phyloP scores from a whole-genome alignment of 1,284 basidiomycete species.

The Ganoderma resinaceum region DNA sequence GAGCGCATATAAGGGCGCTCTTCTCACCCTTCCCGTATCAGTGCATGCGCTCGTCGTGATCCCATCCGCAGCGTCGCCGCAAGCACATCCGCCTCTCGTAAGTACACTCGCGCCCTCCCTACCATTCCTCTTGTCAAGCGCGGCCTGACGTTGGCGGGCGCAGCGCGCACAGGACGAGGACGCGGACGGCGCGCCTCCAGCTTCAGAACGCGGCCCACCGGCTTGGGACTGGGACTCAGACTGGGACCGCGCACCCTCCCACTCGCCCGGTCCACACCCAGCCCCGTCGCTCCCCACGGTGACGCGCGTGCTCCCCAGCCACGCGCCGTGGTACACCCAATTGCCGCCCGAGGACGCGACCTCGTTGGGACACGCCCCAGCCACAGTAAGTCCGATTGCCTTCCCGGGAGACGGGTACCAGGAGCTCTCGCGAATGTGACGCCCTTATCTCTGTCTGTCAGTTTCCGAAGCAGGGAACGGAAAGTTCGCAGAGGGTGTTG shows the following conservation, averaged over 20 bases:
- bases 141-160: neutral
- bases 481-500: neutral
- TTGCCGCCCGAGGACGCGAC: neutral
- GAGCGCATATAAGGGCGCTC: neutral
- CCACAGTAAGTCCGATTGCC: neutral
- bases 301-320: neutral
- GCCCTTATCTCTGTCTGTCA: neutral
- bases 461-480: neutral
- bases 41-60: neutral
- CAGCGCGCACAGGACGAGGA: neutral
- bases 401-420: neutral
- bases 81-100: neutral
- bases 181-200: neutral
- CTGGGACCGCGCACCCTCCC: neutral
- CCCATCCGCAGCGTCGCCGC: neutral
- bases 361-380: neutral
- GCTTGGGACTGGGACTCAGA: neutral
- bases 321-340: neutral
- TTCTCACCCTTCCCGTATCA: neutral
- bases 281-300: neutral
- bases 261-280: neutral
- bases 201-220: neutral
- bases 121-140: neutral
- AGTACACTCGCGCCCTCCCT: neutral
- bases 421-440: too few relatives aligned